phyloP scores from a whole-genome alignment of 2,329 filamentous ascomycete genomes.

The Fusarium papillatum region DNA sequence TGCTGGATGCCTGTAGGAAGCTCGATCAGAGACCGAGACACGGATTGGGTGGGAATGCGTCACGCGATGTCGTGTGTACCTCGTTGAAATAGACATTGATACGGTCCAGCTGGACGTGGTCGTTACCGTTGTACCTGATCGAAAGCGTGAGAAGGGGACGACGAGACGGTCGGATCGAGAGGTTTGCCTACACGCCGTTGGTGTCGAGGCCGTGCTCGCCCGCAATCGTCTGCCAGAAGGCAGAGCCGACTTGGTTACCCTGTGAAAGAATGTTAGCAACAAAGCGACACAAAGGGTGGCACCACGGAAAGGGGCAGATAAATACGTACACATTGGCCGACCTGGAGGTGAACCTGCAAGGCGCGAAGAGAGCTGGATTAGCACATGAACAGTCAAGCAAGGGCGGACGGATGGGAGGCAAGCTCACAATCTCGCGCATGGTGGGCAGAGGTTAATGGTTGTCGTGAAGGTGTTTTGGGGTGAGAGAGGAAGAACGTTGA shows the following conservation, averaged over 20 bases:
- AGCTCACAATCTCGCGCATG: slow-evolving; percentile 2
- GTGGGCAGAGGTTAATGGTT: not conserved
- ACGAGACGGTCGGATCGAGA: not conserved
- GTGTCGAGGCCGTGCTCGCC: slow-evolving; percentile 2
- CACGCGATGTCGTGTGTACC: not conserved
- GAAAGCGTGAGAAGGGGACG: not conserved
- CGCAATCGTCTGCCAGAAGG: not conserved
- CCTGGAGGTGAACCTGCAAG: not conserved
- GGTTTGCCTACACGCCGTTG: not conserved
- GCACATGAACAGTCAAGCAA: not conserved
- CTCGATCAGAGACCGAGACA: not conserved
- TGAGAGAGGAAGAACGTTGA: not conserved
- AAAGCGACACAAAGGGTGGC: not conserved
- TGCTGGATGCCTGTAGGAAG: slow-evolving; percentile 3
- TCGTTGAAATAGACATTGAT: slow-evolving; percentile 6
- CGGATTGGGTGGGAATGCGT: not conserved
- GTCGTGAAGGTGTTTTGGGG: not conserved
- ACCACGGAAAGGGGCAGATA: not conserved
- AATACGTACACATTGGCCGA: not conserved
- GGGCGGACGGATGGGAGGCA: not conserved
- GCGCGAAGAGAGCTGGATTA: not conserved
- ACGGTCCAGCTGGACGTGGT: not conserved
- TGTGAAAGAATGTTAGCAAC: not conserved
- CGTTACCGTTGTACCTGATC: not conserved
- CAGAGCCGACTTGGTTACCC: slow-evolving; percentile 2